Percentiles rank a stretch among this genome's conserved stretches.
These are phyloP conservation scores for Penicillium coprophilum DNA, from an alignment of 495 filamentous ascomycete genomes.

Conservation along the genomic window DNA sequence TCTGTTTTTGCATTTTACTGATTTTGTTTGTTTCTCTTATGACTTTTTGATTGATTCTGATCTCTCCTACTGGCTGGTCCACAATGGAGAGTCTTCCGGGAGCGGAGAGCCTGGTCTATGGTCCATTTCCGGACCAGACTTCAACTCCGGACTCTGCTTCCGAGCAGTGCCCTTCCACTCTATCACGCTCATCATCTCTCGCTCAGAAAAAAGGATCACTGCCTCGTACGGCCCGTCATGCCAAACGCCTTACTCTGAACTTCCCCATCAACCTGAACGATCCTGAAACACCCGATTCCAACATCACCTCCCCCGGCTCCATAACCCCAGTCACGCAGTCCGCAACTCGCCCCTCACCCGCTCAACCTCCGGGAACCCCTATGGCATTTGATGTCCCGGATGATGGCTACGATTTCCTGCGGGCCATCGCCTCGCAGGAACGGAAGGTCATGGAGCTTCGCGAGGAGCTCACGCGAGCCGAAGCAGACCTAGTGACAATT, in stretches of 20 bases:
- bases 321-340: constrained; percentile 42
- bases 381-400: constrained; percentile 39
- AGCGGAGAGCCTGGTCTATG: constrained; percentile 32
- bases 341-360: constrained; percentile 32
- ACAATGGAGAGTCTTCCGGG: constrained; percentile 41
- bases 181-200: constrained; percentile 24
- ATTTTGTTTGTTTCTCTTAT: constrained; percentile 11
- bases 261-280: constrained; percentile 60
- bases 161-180: constrained; percentile 11
- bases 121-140: constrained; percentile 36
- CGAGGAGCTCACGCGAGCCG: constrained; percentile 81
- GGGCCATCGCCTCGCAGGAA: constrained; percentile 88
- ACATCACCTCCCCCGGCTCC: constrained; percentile 37
- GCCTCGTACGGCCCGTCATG: constrained; percentile 56
- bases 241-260: constrained; percentile 77
- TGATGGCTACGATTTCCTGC: constrained; percentile 76
- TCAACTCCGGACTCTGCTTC: constrained; percentile 24
- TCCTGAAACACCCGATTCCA: constrained; percentile 31
- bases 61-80: constrained; percentile 31
- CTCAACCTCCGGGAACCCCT: constrained; percentile 42
- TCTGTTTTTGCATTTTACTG: not conserved
- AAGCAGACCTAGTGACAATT: constrained; percentile 69
- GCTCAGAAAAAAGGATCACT: constrained; percentile 48
- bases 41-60: constrained; percentile 18
- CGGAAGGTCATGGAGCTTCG: constrained; percentile 87